Conservation (phyloP, 331 rosid species). For the Acacia pycnantha region DNA sequence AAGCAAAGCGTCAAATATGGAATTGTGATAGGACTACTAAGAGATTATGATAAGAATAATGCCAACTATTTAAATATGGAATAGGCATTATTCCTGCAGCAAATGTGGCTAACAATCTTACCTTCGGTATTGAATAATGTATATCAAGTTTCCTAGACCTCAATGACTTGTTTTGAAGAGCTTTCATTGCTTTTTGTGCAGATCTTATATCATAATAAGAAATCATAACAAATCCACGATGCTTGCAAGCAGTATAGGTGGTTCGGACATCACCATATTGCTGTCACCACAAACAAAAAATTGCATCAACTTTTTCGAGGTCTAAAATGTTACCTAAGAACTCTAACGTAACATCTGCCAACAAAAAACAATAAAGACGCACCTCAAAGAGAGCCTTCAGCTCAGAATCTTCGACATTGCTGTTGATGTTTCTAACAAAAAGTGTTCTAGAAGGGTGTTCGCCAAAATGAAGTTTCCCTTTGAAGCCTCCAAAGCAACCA, state of each 20-base stretch:
- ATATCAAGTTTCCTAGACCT: slow-evolving; percentile 69
- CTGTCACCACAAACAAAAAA: slow-evolving; percentile 42
- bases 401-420: slow-evolving; percentile 67
- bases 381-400: slow-evolving; percentile 73
- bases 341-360: slow-evolving; percentile 16
- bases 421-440: slow-evolving; percentile 67
- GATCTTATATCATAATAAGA: slow-evolving; percentile 69
- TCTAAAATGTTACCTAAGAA: slow-evolving; percentile 22
- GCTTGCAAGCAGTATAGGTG: slow-evolving; percentile 69
- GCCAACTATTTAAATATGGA: slow-evolving; percentile 4
- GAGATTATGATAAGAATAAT: slow-evolving; percentile 5
- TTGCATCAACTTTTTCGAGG: slow-evolving; percentile 13
- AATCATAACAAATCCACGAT: slow-evolving; percentile 76
- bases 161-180: slow-evolving; percentile 59
- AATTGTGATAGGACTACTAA: not conserved
- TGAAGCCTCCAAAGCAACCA: slow-evolving; percentile 41
- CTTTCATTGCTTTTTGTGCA: slow-evolving; percentile 62
- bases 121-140: slow-evolving; percentile 78
- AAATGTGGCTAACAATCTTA: slow-evolving; percentile 23
- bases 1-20: slow-evolving; percentile 22
- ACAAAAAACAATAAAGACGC: slow-evolving; percentile 24
- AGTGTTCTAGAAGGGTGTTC: slow-evolving; percentile 73
- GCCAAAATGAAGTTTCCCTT: slow-evolving; percentile 50
- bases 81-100: slow-evolving; percentile 15
- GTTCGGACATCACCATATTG: slow-evolving; percentile 63